phyloP scores from a whole-genome alignment of 139 green algal species.

The Astrephomene gubernaculifera region DNA sequence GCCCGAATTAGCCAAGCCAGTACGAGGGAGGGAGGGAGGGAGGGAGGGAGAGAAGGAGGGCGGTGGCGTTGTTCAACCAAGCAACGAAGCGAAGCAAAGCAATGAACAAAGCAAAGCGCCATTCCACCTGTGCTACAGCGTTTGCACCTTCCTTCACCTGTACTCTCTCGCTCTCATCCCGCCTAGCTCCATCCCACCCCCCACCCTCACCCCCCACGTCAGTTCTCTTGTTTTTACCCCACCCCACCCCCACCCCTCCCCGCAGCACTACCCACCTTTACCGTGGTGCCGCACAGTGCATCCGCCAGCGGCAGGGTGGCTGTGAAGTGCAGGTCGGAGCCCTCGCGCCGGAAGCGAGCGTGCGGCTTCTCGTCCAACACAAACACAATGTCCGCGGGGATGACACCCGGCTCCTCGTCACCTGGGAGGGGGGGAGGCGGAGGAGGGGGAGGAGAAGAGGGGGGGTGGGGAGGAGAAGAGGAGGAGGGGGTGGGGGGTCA shows the following conservation, averaged over 20 bases:
- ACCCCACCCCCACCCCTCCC: no score
- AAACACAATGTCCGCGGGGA: slow-evolving; percentile 92
- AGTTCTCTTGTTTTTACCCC: no score
- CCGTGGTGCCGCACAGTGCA: slow-evolving; percentile 54
- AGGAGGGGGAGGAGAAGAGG: neutral
- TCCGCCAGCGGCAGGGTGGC: slow-evolving; percentile 46
- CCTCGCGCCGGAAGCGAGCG: slow-evolving; percentile 82
- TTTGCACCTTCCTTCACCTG: neutral
- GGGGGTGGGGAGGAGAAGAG: neutral
- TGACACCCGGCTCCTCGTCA: slow-evolving; percentile 83
- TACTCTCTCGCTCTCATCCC: neutral
- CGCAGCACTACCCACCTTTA: slow-evolving; percentile 19
- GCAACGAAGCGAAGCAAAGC: neutral
- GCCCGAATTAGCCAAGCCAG: no score
- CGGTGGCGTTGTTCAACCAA: neutral
- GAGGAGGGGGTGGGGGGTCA: neutral
- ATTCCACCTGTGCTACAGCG: no score
- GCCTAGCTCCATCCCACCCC: neutral
- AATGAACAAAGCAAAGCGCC: no score
- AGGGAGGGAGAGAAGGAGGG: neutral
- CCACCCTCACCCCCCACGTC: neutral
- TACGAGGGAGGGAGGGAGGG: neutral
- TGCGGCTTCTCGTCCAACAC: slow-evolving; percentile 94
- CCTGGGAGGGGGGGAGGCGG: slow-evolving; percentile 49
- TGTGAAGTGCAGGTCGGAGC: slow-evolving; percentile 83